phyloP scores from a whole-genome alignment of 306 rosid genomes.

The Pyrus bretschneideri region DNA sequence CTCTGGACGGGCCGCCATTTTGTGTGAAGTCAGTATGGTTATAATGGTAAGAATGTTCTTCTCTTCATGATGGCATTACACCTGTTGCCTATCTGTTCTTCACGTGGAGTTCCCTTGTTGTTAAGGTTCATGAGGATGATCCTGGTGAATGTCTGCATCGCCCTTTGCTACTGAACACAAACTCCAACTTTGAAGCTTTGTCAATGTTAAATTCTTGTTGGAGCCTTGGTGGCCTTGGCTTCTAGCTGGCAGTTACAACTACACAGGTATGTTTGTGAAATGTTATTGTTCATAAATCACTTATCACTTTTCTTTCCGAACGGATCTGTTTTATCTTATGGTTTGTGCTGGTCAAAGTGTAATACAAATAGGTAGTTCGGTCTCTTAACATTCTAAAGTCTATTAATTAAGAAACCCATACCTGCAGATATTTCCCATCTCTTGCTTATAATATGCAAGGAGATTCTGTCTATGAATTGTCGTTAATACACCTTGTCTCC shows the following conservation, averaged over 20 bases:
- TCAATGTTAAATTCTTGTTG: slow-evolving; percentile 49
- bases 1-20: slow-evolving; percentile 71
- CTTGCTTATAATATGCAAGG: not conserved
- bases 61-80: not conserved
- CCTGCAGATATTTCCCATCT: not conserved
- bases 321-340: not conserved
- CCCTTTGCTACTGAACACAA: slow-evolving; percentile 47
- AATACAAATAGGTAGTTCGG: not conserved
- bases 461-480: not conserved
- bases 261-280: slow-evolving; percentile 34
- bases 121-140: slow-evolving; percentile 55
- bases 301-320: not conserved
- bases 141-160: slow-evolving; percentile 43
- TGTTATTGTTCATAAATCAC: not conserved
- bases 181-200: slow-evolving; percentile 65
- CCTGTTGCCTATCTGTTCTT: not conserved
- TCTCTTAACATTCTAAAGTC: not conserved
- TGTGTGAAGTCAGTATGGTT: slow-evolving; percentile 69
- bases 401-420: not conserved
- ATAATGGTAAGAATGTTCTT: slow-evolving; percentile 50
- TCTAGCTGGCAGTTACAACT: slow-evolving; percentile 75
- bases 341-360: not conserved
- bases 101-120: not conserved
- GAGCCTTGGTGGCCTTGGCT: slow-evolving; percentile 75
- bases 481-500: not conserved